These are phyloP conservation scores for Eutrema yunnanense DNA, from an alignment of 345 rosid genomes.

Conservation along the genomic window DNA sequence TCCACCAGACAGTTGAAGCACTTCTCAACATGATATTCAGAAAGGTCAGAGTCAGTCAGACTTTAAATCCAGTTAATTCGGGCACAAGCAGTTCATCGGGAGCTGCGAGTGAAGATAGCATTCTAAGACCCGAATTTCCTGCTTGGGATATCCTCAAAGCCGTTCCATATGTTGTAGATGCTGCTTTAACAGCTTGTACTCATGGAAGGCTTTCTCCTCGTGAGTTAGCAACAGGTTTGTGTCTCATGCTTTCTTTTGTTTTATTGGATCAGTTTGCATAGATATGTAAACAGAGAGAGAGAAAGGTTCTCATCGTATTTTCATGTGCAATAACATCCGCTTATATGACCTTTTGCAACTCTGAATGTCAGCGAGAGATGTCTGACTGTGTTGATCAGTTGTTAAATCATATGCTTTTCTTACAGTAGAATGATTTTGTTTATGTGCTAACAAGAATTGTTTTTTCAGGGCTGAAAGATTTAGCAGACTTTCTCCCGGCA, in stretches of 20 bases:
- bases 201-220: slow-evolving; percentile 96
- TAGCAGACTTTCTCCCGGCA: slow-evolving; percentile 95
- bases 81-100: slow-evolving; percentile 84
- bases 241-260: slow-evolving; percentile 12
- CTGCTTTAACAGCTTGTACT: slow-evolving; percentile 90
- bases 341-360: neutral
- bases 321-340: neutral
- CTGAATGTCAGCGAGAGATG: neutral
- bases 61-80: slow-evolving; percentile 56
- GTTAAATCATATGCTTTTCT: neutral
- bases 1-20: slow-evolving; percentile 74
- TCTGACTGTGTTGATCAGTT: neutral
- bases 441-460: neutral
- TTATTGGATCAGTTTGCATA: neutral
- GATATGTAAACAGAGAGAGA: neutral
- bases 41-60: slow-evolving; percentile 61
- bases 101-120: slow-evolving; percentile 56
- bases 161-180: slow-evolving; percentile 86
- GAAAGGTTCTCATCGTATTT: neutral
- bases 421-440: neutral
- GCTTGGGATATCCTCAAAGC: slow-evolving; percentile 99
- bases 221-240: slow-evolving; percentile 91
- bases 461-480: slow-evolving; percentile 82
- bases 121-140: slow-evolving; percentile 59
- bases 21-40: slow-evolving; percentile 78